A percentile compares a stretch with the other conserved stretches of the same genome.
Conservation (phyloP, 371 early-diverging fungal genomes). For the Funneliformis caledonium region DNA sequence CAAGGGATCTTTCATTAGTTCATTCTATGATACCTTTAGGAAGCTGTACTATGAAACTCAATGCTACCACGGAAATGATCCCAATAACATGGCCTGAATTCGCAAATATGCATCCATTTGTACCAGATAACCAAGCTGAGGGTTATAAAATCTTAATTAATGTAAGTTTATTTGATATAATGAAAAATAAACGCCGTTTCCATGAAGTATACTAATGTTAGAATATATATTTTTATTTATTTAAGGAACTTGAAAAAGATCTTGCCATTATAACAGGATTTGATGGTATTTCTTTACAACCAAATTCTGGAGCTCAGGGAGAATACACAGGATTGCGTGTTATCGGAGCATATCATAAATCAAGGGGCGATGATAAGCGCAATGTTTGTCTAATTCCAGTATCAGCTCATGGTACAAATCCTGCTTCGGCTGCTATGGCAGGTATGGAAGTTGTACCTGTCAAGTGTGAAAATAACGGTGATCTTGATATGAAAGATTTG, state of each 20-base stretch:
- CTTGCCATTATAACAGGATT: conserved; percentile 93
- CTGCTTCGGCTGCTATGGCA: conserved; percentile 97
- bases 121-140: conserved; percentile 87
- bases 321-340: conserved; percentile 95
- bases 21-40: conserved; percentile 98
- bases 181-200: background rate
- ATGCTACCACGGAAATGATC: conserved; percentile 97
- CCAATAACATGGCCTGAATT: conserved; percentile 98
- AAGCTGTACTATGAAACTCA: conserved; percentile 98
- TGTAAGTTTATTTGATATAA: conserved; percentile 4
- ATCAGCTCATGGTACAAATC: conserved; percentile 98
- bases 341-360: conserved; percentile 89
- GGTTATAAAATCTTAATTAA: conserved; percentile 87
- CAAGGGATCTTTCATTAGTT: conserved; percentile 93
- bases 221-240: background rate
- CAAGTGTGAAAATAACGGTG: conserved; percentile 89
- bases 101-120: conserved; percentile 94
- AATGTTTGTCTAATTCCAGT: conserved; percentile 95
- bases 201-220: too few relatives aligned
- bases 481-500: conserved; percentile 89
- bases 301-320: conserved; percentile 98
- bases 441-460: conserved; percentile 92
- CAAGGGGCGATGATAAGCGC: conserved; percentile 82
- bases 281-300: conserved; percentile 90
- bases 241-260: conserved; percentile 80